Conservation (phyloP, 345 rosid species). For the Eucalyptus sp. region DNA sequence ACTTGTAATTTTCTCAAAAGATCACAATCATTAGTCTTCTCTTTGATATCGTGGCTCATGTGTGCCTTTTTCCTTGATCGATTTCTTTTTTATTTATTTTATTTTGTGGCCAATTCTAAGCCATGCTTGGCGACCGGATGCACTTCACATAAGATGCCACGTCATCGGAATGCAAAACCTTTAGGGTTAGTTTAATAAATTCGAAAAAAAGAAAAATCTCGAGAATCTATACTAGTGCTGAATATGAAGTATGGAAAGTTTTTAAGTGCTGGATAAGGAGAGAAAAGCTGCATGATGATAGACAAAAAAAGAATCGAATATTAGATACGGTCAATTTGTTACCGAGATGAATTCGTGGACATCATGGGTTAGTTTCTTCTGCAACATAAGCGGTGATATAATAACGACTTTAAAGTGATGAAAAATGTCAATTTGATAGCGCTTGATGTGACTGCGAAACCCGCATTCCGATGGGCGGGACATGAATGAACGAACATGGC, state of each 20-base stretch:
- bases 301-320: neutral
- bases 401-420: neutral
- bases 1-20: neutral
- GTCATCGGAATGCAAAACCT: neutral
- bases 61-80: neutral
- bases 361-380: neutral
- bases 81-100: neutral
- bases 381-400: neutral
- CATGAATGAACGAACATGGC: neutral
- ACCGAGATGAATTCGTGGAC: neutral
- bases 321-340: neutral
- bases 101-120: neutral
- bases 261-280: neutral
- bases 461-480: neutral
- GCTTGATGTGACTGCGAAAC: neutral
- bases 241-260: neutral
- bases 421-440: neutral
- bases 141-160: neutral
- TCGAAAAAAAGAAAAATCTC: neutral
- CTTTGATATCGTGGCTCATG: neutral
- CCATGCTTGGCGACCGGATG: neutral
- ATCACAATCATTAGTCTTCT: neutral
- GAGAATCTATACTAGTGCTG: neutral
- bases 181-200: neutral
- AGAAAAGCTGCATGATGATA: neutral